Evolutionary conservation across 2,329 filamentous ascomycete species (phyloP).

Genomic region (Aspergillus puulaauensis): DNA sequence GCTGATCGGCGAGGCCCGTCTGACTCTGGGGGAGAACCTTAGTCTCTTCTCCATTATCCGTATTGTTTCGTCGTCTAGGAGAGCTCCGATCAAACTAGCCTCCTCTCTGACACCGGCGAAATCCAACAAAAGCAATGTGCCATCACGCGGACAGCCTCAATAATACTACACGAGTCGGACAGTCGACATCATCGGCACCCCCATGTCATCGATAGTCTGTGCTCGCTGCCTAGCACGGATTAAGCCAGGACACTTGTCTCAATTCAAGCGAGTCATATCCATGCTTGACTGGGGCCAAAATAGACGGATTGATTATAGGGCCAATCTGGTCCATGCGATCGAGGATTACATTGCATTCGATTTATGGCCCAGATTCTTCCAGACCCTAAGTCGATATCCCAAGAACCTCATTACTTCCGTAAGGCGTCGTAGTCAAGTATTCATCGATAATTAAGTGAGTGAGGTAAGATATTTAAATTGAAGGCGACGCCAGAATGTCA

Average conservation of each 20-base stretch:
- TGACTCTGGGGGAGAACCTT: neutral
- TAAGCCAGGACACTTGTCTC: neutral
- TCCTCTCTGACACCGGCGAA: slow-evolving; percentile 12
- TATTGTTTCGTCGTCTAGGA: neutral
- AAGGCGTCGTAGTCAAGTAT: neutral
- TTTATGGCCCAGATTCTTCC: neutral
- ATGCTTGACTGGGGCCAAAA: neutral
- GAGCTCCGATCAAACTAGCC: slow-evolving; percentile 9
- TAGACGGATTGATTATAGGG: neutral
- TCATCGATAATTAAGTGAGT: neutral
- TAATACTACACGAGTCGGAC: neutral
- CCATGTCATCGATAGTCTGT: slow-evolving; percentile 10
- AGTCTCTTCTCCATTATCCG: neutral
- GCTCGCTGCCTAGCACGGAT: neutral
- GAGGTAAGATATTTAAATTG: neutral
- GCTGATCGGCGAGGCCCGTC: slow-evolving; percentile 13
- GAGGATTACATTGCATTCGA: neutral
- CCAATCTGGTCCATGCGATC: neutral
- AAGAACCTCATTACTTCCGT: neutral
- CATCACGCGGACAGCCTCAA: slow-evolving; percentile 15
- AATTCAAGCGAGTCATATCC: neutral
- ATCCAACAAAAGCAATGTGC: slow-evolving; percentile 11
- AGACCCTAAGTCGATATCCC: neutral
- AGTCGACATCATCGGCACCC: slow-evolving; percentile 1
- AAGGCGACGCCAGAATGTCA: neutral